Conservation (phyloP, 2,329 filamentous ascomycete genomes). For the Huntiella savannae region DNA sequence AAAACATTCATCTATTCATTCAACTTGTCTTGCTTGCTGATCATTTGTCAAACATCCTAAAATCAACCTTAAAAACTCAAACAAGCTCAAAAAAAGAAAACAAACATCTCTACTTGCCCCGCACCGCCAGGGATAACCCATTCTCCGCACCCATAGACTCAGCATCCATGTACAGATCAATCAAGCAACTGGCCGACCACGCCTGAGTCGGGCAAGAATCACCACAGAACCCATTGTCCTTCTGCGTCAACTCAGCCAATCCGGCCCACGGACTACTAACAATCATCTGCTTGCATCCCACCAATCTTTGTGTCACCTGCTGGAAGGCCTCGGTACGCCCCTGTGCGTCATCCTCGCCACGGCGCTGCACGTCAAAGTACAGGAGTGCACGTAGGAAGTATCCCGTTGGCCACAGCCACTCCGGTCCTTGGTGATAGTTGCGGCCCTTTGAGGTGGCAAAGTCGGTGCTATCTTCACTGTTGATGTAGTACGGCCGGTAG, state of each 20-base stretch:
- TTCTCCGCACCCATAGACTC: slow-evolving; percentile 28
- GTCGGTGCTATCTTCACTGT: slow-evolving; percentile 79
- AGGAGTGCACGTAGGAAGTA: slow-evolving; percentile 86
- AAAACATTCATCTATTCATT: not conserved
- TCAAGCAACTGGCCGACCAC: slow-evolving; percentile 86
- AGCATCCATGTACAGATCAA: slow-evolving; percentile 92
- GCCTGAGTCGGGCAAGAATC: slow-evolving; percentile 95
- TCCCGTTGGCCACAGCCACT: slow-evolving; percentile 95
- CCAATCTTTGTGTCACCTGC: slow-evolving; percentile 70
- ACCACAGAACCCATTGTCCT: slow-evolving; percentile 60
- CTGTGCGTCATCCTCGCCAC: slow-evolving; percentile 21
- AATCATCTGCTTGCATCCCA: slow-evolving; percentile 72
- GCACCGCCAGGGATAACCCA: not conserved
- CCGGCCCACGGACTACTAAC: slow-evolving; percentile 70
- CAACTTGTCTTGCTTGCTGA: not conserved
- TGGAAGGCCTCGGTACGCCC: slow-evolving; percentile 69
- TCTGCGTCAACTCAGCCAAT: slow-evolving; percentile 81
- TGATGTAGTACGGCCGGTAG: slow-evolving; percentile 87
- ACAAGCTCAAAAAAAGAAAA: not conserved
- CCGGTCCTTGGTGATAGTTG: slow-evolving; percentile 95
- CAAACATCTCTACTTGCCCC: not conserved
- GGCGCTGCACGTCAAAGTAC: slow-evolving; percentile 67
- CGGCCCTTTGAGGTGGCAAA: slow-evolving; percentile 85
- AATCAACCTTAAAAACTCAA: too few species aligned
- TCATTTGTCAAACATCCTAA: too few species aligned